Evolutionary conservation across 257 asterid species (phyloP), one percentile per base, ranked within the genome.

Genomic region (Oldenlandia corymbosa): DNA sequence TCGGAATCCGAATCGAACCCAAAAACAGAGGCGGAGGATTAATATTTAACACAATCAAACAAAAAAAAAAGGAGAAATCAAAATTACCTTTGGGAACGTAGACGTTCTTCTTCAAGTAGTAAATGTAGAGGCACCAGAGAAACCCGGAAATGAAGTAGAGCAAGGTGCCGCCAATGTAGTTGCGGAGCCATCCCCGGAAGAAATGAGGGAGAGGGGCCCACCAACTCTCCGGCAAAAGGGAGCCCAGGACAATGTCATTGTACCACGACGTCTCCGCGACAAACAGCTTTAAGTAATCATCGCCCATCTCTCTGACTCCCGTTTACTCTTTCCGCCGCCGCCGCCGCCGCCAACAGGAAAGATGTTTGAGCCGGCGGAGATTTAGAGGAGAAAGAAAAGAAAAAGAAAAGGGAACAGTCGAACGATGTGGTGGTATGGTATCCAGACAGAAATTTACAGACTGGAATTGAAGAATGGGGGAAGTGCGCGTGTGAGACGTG

Each of bases 121-220:
- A 88, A 75, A 91, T 88, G 65, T 84, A 86, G 32, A 86, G 63
- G 55, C 95, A 86, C 98, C 98, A 91, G 34, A 91, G 70, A 47
- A 81, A 54, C 48, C 94, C 96, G 26, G 95, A 84, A 1, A 91
- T 2, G 24, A 88, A 49, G 62, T 91, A 91, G 31, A 91, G 78
- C 60, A 81, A 68, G 50, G 82, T 73, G 1, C 91, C 96, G 16
- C 95, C 98, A 65, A 88, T 77, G 85, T 74, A 84, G 83, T 91
- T 91, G 8, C 96, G 81, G 70, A 91, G 87, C 98, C 96, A 91
- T 5, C 85, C 89, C 67, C 80, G 75, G 77, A 37, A 77, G 73
- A 86, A 83, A 73, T 84, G 96, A 16, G 95, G 94, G 46, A 91
- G 80, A 2, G 83, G 77, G 16, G 55, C 63, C 86, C 81, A 77